Evolutionary conservation across 768 basidiomycete species (phyloP).

Genomic region (Mycena kentingensis): DNA sequence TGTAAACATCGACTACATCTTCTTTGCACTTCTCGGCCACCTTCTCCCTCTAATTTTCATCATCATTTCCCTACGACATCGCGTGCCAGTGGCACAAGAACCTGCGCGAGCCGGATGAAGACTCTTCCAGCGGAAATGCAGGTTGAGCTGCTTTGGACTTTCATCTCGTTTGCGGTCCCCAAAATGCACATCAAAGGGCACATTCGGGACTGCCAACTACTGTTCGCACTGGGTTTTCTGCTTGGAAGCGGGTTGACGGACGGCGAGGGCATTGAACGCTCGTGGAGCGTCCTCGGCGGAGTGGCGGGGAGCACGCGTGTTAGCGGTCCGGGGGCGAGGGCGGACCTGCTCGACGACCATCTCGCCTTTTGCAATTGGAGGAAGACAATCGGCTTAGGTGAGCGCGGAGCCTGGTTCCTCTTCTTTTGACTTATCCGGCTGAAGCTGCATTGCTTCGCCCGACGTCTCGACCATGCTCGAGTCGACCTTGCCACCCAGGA

Average conservation of each 20-base stretch:
- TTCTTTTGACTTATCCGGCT: no score
- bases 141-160: slow-evolving; percentile 9
- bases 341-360: slow-evolving; percentile 30
- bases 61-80: slow-evolving; percentile 34
- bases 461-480: background rate
- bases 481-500: background rate
- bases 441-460: slow-evolving; percentile 10
- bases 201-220: slow-evolving; percentile 23
- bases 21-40: slow-evolving; percentile 26
- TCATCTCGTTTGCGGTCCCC: slow-evolving; percentile 26
- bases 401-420: no score
- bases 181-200: slow-evolving; percentile 34
- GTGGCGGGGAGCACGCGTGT: slow-evolving; percentile 31
- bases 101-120: slow-evolving; percentile 21
- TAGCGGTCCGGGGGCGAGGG: slow-evolving; percentile 36
- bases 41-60: slow-evolving; percentile 3
- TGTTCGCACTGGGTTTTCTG: slow-evolving; percentile 27
- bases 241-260: slow-evolving; percentile 32
- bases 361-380: slow-evolving; percentile 31
- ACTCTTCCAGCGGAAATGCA: slow-evolving; percentile 13
- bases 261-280: slow-evolving; percentile 36
- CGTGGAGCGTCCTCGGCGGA: slow-evolving; percentile 30
- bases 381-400: slow-evolving; percentile 29
- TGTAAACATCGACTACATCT: slow-evolving; percentile 39
- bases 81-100: slow-evolving; percentile 33